These are phyloP conservation scores for sorghum (Sorghum bicolor) DNA, from an alignment of 176 grass and related monocot species.

Conservation along the genomic window Sorghum_bicolor_NCBIv3 NC_012871.2:70383001-70383500, in stretches of 20 bases:
- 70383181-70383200: slow-evolving; percentile 34
- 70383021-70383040: background rate
- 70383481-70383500: slow-evolving; percentile 52
- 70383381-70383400: slow-evolving; percentile 20
- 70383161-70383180: slow-evolving; percentile 21
- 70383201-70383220: slow-evolving; percentile 9
- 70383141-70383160: slow-evolving; percentile 38
- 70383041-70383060: background rate
- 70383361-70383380: slow-evolving; percentile 27
- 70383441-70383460: slow-evolving; percentile 56
- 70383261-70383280: slow-evolving; percentile 7
- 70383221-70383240: slow-evolving; percentile 11
- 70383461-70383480: slow-evolving; percentile 51
- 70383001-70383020: background rate
- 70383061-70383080: background rate
- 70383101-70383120: slow-evolving; percentile 34
- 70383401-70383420: background rate
- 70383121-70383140: background rate
- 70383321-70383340: background rate
- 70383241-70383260: slow-evolving; percentile 19
- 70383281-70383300: slow-evolving; percentile 39
- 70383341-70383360: background rate
- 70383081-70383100: slow-evolving; percentile 16
- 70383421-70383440: slow-evolving; percentile 32
- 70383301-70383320: slow-evolving; percentile 36